These are phyloP conservation scores for Nicotiana undulata DNA, from an alignment of 257 asterid species.

Conservation along the genomic window DNA sequence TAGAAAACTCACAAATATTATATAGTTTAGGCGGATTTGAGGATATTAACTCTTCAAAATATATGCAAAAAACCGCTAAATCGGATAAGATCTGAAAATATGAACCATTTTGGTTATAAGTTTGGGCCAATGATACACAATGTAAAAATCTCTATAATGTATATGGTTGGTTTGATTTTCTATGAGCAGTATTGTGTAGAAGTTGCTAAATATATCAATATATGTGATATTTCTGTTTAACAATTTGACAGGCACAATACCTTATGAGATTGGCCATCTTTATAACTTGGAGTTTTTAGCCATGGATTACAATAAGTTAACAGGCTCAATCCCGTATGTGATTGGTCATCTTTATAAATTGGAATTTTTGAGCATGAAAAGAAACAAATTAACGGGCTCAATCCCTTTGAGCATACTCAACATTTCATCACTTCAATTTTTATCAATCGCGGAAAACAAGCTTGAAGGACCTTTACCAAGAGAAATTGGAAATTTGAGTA, in stretches of 20 bases:
- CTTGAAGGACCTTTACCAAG: conserved; percentile 23
- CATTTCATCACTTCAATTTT: conserved; percentile 15
- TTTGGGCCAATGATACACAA: too few species aligned
- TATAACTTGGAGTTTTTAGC: neutral
- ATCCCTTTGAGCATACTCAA: conserved; percentile 13
- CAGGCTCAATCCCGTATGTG: neutral
- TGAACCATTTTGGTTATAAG: too few species aligned
- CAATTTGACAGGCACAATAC: conserved; percentile 18
- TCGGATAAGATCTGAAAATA: too few species aligned
- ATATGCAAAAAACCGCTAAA: too few species aligned
- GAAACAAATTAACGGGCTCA: neutral
- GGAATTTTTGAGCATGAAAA: neutral
- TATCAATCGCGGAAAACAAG: conserved; percentile 11
- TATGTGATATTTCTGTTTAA: neutral
- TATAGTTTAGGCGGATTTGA: too few species aligned
- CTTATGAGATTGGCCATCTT: conserved; percentile 12
- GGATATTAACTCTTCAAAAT: too few species aligned
- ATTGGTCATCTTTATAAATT: neutral
- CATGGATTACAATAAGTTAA: neutral
- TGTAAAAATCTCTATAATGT: too few species aligned
- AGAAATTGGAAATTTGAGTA: conserved; percentile 23
- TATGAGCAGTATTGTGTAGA: neutral
- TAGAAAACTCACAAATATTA: too few species aligned
- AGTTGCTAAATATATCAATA: too few species aligned
- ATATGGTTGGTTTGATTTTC: neutral